Conservation (phyloP, 2,329 filamentous ascomycete genomes). For the Fusarium dimerum region DNA sequence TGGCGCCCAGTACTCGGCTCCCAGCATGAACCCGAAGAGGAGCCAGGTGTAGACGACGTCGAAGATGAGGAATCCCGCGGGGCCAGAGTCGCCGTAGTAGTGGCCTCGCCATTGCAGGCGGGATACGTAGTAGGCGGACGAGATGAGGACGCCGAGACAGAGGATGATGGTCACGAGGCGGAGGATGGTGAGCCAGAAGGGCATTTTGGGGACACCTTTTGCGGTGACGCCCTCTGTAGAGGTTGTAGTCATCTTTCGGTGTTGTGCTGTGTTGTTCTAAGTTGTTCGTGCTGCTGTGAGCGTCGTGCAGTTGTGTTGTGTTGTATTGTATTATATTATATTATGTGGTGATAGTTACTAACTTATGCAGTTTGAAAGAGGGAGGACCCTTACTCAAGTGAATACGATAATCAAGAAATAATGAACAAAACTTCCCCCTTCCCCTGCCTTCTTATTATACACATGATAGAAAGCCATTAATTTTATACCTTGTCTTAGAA, state of each 20-base stretch:
- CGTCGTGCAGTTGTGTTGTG: too few relatives aligned
- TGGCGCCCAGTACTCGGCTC: slow-evolving; percentile 37
- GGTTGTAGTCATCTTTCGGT: slow-evolving; percentile 8
- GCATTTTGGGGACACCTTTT: slow-evolving; percentile 39
- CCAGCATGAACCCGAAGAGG: slow-evolving; percentile 40
- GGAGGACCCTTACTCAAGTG: too few relatives aligned
- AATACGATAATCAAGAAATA: too few relatives aligned
- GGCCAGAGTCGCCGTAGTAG: slow-evolving; percentile 32
- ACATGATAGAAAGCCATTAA: too few relatives aligned
- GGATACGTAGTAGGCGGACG: slow-evolving; percentile 43
- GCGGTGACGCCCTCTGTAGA: slow-evolving; percentile 34
- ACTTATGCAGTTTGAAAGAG: too few relatives aligned
- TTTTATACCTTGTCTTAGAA: too few relatives aligned
- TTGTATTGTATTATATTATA: too few relatives aligned
- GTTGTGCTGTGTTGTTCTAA: neutral
- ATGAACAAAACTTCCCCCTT: too few relatives aligned
- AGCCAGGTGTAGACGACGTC: slow-evolving; percentile 47
- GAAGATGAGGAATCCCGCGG: slow-evolving; percentile 47
- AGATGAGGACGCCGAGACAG: slow-evolving; percentile 40
- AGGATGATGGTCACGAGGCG: slow-evolving; percentile 41
- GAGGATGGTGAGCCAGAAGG: slow-evolving; percentile 40
- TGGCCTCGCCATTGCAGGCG: slow-evolving; percentile 28
- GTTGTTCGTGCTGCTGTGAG: too few relatives aligned
- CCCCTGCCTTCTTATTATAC: too few relatives aligned
- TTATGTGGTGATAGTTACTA: too few relatives aligned